Percentiles rank a stretch among this genome's conserved stretches.
These are phyloP conservation scores for Passiflora organensis DNA, from an alignment of 345 rosid genomes.

Conservation along the genomic window DNA sequence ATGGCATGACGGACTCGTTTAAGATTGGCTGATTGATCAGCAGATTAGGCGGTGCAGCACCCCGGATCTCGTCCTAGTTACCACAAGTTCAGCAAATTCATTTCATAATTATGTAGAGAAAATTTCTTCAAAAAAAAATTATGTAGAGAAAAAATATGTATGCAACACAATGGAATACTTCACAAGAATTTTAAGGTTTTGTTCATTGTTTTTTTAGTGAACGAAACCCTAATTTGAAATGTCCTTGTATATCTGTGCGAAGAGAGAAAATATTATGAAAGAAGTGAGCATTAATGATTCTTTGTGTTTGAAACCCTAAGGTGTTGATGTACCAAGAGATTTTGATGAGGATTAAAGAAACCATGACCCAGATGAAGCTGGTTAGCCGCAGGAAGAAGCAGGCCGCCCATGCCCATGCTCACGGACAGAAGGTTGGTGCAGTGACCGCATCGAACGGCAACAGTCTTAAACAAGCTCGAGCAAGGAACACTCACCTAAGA, in stretches of 20 bases:
- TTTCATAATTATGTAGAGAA: too few relatives aligned
- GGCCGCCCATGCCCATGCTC: slow-evolving; percentile 69
- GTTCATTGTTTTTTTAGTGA: background rate
- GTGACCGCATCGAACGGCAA: slow-evolving; percentile 94
- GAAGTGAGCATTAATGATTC: too few relatives aligned
- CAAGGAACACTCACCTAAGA: slow-evolving; percentile 89
- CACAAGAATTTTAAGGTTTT: too few relatives aligned
- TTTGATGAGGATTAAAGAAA: slow-evolving; percentile 72
- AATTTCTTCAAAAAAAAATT: too few relatives aligned
- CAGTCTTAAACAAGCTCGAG: slow-evolving; percentile 93
- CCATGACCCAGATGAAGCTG: slow-evolving; percentile 70
- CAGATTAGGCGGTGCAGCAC: slow-evolving; percentile 52
- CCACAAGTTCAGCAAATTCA: background rate
- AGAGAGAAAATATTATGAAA: too few relatives aligned
- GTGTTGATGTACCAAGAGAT: slow-evolving; percentile 21
- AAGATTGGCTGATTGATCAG: slow-evolving; percentile 60
- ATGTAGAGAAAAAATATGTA: background rate
- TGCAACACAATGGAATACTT: background rate
- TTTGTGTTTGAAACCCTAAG: background rate
- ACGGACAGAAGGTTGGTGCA: slow-evolving; percentile 86
- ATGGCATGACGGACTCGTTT: slow-evolving; percentile 46
- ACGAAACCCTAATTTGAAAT: slow-evolving; percentile 13
- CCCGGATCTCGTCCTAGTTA: slow-evolving; percentile 74
- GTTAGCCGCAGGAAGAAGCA: slow-evolving; percentile 62
- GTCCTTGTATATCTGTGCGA: background rate